Evolutionary conservation across 768 basidiomycete genomes (phyloP).

Genomic region (Nidula microcarpa): DNA sequence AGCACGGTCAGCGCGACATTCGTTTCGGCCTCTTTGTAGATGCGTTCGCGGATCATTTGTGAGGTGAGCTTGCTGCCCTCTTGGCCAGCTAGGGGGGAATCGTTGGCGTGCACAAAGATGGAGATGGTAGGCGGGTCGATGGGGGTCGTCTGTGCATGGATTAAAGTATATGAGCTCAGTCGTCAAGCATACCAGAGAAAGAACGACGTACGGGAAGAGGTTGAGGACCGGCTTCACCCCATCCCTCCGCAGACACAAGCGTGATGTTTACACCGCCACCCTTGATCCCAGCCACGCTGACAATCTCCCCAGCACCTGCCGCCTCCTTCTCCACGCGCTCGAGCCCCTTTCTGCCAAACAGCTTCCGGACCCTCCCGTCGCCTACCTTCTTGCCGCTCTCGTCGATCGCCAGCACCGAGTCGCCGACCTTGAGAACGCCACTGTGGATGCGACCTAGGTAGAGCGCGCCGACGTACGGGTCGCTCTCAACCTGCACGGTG

Average conservation of each 20-base stretch:
- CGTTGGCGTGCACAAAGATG: constrained; percentile 43
- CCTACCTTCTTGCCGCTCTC: constrained; percentile 41
- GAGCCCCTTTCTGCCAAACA: constrained; percentile 33
- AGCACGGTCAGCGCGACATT: constrained; percentile 48
- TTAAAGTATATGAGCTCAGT: constrained; percentile 5
- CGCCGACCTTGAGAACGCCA: constrained; percentile 35
- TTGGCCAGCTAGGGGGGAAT: constrained; percentile 41
- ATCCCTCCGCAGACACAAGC: constrained; percentile 39
- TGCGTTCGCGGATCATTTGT: constrained; percentile 43
- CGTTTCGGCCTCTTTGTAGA: constrained; percentile 48
- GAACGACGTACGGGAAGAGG: constrained; percentile 29
- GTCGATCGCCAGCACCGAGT: constrained; percentile 35
- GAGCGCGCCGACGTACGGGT: constrained; percentile 46
- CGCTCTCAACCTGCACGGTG: constrained; percentile 47
- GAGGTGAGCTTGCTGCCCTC: constrained; percentile 48
- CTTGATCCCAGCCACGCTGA: constrained; percentile 45
- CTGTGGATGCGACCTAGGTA: constrained; percentile 45
- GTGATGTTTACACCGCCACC: constrained; percentile 45
- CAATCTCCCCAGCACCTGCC: constrained; percentile 48
- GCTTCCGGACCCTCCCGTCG: constrained; percentile 47
- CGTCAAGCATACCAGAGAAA: neutral
- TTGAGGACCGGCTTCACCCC: constrained; percentile 35
- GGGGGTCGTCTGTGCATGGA: constrained; percentile 30
- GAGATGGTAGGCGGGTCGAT: constrained; percentile 52
- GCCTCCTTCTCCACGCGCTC: constrained; percentile 38